A percentile compares a stretch with the other conserved stretches of the same genome.
These are phyloP conservation scores for Pythium vanterpoolii DNA, from an alignment of 352 stramenopile species.

Conservation along the genomic window DNA sequence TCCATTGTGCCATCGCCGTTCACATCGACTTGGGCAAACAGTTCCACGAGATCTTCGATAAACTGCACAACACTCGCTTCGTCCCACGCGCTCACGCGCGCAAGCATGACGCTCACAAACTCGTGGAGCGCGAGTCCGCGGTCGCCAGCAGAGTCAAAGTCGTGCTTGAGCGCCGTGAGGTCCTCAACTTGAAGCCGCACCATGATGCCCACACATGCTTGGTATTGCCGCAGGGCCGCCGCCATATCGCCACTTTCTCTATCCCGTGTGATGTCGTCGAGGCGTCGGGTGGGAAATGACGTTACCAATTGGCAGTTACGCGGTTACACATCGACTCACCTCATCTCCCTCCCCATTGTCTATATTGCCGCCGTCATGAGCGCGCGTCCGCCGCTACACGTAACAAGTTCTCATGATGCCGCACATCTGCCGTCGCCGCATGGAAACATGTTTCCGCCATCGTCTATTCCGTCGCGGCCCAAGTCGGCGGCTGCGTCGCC, in stretches of 20 bases:
- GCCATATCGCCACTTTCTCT: conserved; percentile 11
- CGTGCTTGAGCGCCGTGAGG: conserved; percentile 52
- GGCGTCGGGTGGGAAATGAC: not conserved
- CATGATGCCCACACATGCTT: conserved; percentile 78
- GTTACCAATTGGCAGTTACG: conserved; percentile 9
- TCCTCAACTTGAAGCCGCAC: conserved; percentile 71
- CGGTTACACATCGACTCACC: conserved; percentile 1
- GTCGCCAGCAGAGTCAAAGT: conserved; percentile 54
- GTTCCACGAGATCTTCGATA: conserved; percentile 71
- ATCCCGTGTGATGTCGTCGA: not conserved
- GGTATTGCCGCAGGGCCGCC: conserved; percentile 63
- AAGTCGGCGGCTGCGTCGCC: conserved; percentile 3
- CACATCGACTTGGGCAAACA: conserved; percentile 75
- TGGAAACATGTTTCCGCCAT: conserved; percentile 5
- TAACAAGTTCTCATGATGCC: conserved; percentile 1
- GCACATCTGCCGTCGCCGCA: not conserved
- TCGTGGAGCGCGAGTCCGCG: conserved; percentile 51
- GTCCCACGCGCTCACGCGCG: conserved; percentile 57
- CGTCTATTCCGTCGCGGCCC: conserved; percentile 2
- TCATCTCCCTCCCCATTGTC: not conserved
- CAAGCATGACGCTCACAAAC: conserved; percentile 74
- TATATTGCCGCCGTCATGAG: not conserved
- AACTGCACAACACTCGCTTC: conserved; percentile 49
- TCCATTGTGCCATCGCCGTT: conserved; percentile 78
- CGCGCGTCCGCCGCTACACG: conserved; percentile 14